phyloP scores from a whole-genome alignment of 345 rosid genomes.

The Balakata baccata region DNA sequence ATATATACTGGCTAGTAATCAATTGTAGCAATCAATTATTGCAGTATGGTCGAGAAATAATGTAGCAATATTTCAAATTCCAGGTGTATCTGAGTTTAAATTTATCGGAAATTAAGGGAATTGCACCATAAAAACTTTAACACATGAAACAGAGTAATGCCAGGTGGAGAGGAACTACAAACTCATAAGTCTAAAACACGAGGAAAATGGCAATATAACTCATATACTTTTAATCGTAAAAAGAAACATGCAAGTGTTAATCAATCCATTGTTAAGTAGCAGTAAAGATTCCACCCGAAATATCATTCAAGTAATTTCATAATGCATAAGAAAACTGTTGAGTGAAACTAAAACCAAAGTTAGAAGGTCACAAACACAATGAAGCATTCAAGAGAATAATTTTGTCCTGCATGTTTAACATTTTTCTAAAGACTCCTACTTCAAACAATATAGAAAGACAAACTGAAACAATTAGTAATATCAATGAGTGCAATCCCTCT shows the following conservation, averaged over 20 bases:
- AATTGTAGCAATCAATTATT: neutral
- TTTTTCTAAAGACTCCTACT: neutral
- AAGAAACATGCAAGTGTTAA: neutral
- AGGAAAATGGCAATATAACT: neutral
- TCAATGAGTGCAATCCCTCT: neutral
- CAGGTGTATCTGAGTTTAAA: neutral
- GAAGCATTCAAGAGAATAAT: neutral
- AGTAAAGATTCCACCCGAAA: neutral
- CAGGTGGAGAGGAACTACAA: neutral
- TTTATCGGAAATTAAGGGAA: neutral
- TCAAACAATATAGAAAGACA: neutral
- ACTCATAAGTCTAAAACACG: neutral
- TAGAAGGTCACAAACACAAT: neutral
- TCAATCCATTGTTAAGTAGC: neutral
- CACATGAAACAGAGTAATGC: neutral
- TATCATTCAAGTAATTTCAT: neutral
- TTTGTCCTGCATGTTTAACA: conserved; percentile 11
- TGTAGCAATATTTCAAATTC: neutral
- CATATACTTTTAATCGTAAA: neutral
- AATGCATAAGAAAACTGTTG: neutral
- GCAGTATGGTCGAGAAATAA: neutral
- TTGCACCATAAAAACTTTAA: neutral
- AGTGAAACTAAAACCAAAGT: neutral
- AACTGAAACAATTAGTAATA: neutral
- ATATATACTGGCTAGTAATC: neutral